Conservation (phyloP, 169 alveolate genomes). For the Plasmodium adleri region DNA sequence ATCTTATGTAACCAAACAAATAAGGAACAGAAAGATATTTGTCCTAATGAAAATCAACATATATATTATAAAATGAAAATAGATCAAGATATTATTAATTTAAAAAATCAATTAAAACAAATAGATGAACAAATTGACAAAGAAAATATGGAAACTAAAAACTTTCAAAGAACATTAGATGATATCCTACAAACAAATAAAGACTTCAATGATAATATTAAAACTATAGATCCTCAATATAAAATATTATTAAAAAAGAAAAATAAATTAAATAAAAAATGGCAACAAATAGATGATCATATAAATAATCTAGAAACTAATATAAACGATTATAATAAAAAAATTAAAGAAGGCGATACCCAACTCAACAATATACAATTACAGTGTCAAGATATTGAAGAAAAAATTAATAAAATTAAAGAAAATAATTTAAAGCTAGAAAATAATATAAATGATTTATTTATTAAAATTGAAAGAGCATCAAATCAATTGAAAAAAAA, state of each 20-base stretch:
- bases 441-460: constrained; percentile 30
- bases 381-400: constrained; percentile 31
- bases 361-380: constrained; percentile 11
- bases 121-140: constrained; percentile 21
- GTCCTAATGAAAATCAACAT: constrained; percentile 8
- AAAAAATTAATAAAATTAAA: constrained; percentile 16
- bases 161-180: constrained; percentile 54
- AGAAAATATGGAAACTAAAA: constrained; percentile 10
- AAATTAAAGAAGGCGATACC: constrained; percentile 5
- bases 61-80: constrained; percentile 60
- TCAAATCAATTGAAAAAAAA: constrained; percentile 43
- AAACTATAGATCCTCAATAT: constrained; percentile 61
- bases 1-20: background rate
- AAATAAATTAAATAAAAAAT: constrained; percentile 67
- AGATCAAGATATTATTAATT: constrained; percentile 59
- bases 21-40: background rate
- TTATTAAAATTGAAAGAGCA: constrained; percentile 55
- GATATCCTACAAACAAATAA: constrained; percentile 66
- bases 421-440: constrained; percentile 52
- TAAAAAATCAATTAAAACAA: constrained; percentile 33
- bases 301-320: constrained; percentile 15
- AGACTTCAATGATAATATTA: constrained; percentile 55
- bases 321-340: constrained; percentile 40
- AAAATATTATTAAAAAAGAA: constrained; percentile 67
- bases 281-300: constrained; percentile 42